These are phyloP conservation scores for Globisporangium okanoganense DNA, from an alignment of 352 stramenopile genomes.

Conservation along the genomic window DNA sequence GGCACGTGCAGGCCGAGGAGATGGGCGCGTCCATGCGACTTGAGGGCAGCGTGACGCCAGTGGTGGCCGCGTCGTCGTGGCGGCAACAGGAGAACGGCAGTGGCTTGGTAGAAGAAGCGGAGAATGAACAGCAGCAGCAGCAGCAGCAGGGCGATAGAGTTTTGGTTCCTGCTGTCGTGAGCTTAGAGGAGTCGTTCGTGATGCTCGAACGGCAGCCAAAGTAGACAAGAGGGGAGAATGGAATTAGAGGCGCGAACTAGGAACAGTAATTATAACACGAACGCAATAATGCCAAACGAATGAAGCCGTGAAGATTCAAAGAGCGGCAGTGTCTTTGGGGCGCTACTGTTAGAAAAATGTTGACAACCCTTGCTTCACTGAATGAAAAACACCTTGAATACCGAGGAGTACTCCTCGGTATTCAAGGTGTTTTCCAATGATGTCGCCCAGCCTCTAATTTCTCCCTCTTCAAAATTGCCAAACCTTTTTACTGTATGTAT, in stretches of 20 bases:
- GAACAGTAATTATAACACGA: slow-evolving; percentile 5
- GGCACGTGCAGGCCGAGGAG: slow-evolving; percentile 74
- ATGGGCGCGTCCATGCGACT: slow-evolving; percentile 68
- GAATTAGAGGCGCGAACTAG: not conserved
- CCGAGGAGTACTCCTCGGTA: too few relatives aligned
- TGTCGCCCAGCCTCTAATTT: too few relatives aligned
- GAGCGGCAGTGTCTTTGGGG: too few relatives aligned
- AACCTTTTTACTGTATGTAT: too few relatives aligned
- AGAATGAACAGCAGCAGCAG: not conserved
- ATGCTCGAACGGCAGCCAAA: slow-evolving; percentile 48
- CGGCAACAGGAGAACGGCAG: slow-evolving; percentile 5
- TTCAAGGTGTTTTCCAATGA: too few relatives aligned
- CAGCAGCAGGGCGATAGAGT: slow-evolving; percentile 10
- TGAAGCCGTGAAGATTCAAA: too few relatives aligned
- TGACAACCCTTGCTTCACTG: too few relatives aligned
- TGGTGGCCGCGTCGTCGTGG: not conserved
- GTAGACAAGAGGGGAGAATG: not conserved
- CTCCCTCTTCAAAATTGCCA: too few relatives aligned
- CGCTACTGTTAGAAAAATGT: too few relatives aligned
- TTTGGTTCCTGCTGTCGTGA: slow-evolving; percentile 11
- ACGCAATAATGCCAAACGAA: not conserved
- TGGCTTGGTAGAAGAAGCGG: not conserved
- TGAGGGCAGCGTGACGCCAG: slow-evolving; percentile 11
- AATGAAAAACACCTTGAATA: too few relatives aligned
- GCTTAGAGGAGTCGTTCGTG: slow-evolving; percentile 72